phyloP scores from a whole-genome alignment of 2,329 filamentous ascomycete species.

The Cryphonectria naterciae region DNA sequence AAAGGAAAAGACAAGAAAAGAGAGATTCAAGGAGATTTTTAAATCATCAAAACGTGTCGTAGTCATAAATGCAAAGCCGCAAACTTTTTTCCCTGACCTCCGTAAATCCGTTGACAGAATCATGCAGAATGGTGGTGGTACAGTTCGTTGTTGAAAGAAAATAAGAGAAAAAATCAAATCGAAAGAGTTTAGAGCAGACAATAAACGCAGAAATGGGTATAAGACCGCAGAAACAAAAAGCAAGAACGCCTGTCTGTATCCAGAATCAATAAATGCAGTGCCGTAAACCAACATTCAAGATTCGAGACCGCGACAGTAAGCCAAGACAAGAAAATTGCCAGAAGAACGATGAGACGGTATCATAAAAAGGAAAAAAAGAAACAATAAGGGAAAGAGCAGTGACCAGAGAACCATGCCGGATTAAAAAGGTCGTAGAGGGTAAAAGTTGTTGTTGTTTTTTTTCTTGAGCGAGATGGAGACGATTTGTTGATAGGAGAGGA shows the following conservation, averaged over 20 bases:
- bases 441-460: conserved; percentile 11
- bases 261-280: conserved; percentile 21
- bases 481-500: conserved; percentile 8
- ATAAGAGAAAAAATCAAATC: background rate
- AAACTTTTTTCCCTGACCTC: conserved; percentile 19
- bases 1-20: background rate
- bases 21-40: conserved; percentile 9
- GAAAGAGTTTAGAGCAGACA: conserved; percentile 7
- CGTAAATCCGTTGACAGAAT: conserved; percentile 16
- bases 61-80: conserved; percentile 14
- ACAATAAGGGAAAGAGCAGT: conserved; percentile 23
- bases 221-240: conserved; percentile 10
- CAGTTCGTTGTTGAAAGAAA: conserved; percentile 11
- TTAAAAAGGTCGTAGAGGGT: conserved; percentile 15
- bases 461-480: conserved; percentile 4
- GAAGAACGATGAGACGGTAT: conserved; percentile 8
- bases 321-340: conserved; percentile 7
- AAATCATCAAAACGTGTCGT: conserved; percentile 21
- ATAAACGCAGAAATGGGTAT: conserved; percentile 19
- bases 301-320: conserved; percentile 11
- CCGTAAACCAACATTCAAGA: conserved; percentile 20
- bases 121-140: conserved; percentile 21
- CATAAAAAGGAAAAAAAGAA: conserved; percentile 14
- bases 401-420: conserved; percentile 21
- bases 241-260: conserved; percentile 17